Conservation (phyloP, 2,329 filamentous ascomycete species). For the Exophiala viscosa region DNA sequence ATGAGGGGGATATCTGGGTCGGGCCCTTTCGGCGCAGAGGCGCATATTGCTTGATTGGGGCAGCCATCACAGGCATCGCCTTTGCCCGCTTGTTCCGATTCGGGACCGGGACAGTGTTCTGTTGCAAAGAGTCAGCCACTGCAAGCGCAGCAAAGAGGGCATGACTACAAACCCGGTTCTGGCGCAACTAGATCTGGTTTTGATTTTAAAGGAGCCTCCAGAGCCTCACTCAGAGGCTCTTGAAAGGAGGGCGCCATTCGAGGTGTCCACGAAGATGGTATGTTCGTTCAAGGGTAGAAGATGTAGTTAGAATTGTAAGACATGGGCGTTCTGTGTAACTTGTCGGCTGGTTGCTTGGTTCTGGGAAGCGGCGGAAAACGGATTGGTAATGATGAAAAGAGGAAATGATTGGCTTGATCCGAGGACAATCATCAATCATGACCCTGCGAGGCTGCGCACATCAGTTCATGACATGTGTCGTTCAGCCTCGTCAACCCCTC, state of each 20-base stretch:
- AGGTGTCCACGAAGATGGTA: background rate
- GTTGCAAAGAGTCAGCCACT: background rate
- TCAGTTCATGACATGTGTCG: too few relatives aligned
- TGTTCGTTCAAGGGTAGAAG: too few relatives aligned
- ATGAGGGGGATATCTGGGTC: slow-evolving; percentile 92
- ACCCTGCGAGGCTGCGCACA: background rate
- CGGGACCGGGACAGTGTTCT: slow-evolving; percentile 87
- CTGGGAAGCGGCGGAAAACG: slow-evolving; percentile 2
- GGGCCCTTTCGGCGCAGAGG: slow-evolving; percentile 87
- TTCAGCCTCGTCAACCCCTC: slow-evolving; percentile 4
- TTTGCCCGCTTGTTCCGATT: slow-evolving; percentile 54
- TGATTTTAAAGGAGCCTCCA: slow-evolving; percentile 71
- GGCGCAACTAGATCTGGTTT: slow-evolving; percentile 86
- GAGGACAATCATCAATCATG: background rate
- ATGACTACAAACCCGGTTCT: slow-evolving; percentile 61
- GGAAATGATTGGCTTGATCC: slow-evolving; percentile 5
- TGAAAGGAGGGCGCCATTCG: slow-evolving; percentile 78
- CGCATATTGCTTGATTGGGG: slow-evolving; percentile 93
- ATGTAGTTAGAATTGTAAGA: too few relatives aligned
- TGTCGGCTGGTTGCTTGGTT: background rate
- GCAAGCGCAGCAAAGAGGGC: background rate
- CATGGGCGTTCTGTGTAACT: background rate
- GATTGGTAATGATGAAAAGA: slow-evolving; percentile 7
- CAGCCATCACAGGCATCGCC: slow-evolving; percentile 87
- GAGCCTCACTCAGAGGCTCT: slow-evolving; percentile 66